Evolutionary conservation across 1,284 basidiomycete genomes (phyloP).

Genomic region (Sanghuangporus baumii): DNA sequence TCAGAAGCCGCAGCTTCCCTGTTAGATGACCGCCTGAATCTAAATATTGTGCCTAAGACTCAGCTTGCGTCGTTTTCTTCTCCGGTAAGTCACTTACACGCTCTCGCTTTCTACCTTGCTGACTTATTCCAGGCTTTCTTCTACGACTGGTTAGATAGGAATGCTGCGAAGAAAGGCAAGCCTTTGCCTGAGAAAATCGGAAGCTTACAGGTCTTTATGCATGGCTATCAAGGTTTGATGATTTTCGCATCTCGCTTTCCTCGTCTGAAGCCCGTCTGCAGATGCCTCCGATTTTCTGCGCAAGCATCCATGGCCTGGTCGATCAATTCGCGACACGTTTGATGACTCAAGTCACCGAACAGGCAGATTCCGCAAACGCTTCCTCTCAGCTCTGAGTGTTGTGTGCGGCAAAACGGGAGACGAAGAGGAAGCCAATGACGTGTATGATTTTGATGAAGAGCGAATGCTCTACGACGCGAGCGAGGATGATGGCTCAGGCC

Average conservation of each 20-base stretch:
- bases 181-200: constrained; percentile 82
- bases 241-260: neutral
- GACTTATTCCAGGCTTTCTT: constrained; percentile 62
- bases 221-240: constrained; percentile 65
- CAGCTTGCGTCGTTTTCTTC: constrained; percentile 80
- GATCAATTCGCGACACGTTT: constrained; percentile 77
- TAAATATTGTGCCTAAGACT: constrained; percentile 83
- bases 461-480: constrained; percentile 60
- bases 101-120: constrained; percentile 4
- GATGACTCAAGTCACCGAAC: constrained; percentile 75
- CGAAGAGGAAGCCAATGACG: constrained; percentile 62
- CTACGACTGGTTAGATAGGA: constrained; percentile 84
- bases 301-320: constrained; percentile 83
- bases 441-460: constrained; percentile 51
- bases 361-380: constrained; percentile 56
- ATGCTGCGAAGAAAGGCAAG: constrained; percentile 73
- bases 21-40: constrained; percentile 67
- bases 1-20: constrained; percentile 84
- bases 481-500: constrained; percentile 43
- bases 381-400: constrained; percentile 61
- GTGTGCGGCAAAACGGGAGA: constrained; percentile 77
- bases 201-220: constrained; percentile 84
- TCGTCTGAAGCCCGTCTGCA: constrained; percentile 24
- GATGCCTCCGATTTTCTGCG: constrained; percentile 86
- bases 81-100: constrained; percentile 42